phyloP scores from a whole-genome alignment of 495 filamentous ascomycete species.

The Penicillium waksmanii region DNA sequence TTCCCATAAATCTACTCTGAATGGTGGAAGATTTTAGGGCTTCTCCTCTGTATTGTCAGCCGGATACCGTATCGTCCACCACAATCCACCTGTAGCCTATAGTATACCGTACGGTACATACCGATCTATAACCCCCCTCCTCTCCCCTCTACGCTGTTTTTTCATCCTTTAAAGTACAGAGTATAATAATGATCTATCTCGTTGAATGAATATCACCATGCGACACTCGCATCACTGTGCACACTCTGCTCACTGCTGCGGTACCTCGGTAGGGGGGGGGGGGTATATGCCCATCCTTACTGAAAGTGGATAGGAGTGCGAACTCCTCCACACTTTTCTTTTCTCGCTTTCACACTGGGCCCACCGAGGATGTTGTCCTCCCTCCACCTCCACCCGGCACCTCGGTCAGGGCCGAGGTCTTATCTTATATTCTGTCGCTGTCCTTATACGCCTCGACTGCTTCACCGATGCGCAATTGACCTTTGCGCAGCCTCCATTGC shows the following conservation, averaged over 20 bases:
- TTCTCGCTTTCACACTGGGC: neutral
- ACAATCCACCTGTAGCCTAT: neutral
- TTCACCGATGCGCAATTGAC: neutral
- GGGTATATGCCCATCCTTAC: slow-evolving; percentile 14
- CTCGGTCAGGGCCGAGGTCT: neutral
- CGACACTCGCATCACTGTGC: no score
- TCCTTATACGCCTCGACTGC: neutral
- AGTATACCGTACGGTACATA: neutral
- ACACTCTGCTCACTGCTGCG: neutral
- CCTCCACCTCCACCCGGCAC: neutral
- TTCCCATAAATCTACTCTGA: no score
- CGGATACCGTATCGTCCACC: neutral
- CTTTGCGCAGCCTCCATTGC: neutral
- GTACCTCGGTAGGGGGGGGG: neutral
- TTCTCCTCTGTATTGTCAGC: neutral
- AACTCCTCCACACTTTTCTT: slow-evolving; percentile 15
- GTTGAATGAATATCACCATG: no score
- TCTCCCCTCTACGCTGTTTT: neutral
- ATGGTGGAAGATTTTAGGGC: no score
- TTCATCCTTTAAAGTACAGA: neutral
- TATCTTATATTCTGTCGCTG: neutral
- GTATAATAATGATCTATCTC: no score
- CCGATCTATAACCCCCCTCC: neutral
- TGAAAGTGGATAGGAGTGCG: slow-evolving; percentile 22
- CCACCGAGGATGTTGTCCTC: neutral